Base-by-base conservation (phyloP, 257 asterid species). In the Salvia rosmarinus region DNA sequence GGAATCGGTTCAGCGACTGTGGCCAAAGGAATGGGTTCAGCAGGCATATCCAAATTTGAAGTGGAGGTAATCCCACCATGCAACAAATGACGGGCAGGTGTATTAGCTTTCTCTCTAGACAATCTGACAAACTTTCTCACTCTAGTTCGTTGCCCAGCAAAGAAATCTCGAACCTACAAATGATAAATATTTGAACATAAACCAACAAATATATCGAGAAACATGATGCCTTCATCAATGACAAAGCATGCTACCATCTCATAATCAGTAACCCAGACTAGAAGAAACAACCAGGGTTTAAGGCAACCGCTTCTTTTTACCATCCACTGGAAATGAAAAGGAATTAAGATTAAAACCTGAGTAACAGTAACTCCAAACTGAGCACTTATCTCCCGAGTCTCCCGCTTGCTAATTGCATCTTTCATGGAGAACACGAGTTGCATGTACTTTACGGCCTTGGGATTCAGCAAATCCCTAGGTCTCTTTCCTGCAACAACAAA, bases 391-490 rank as follows among this genome's bases (percentile, higher is more conserved):
- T 95, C 99, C 67, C 96, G 88, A 19, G 82, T 85, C 84, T 95
- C 99, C 82, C 88, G 84, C 90, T 95, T 95, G 89, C 83, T 86
- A 40, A 90, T 84, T 46, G 86, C 85, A 79, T 95, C 99, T 84
- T 91, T 95, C 73, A 87, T 73, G 61, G 98, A 88, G 77, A 95
- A 95, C 67, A 95, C 79, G 49, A 78, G 79, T 57, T 88, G 98
- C 99, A 95, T 88, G 79, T 91, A 90, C 80, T 95, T 88, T 52
- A 95, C 82, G 54, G 98, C 96, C 90, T 91, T 95, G 60, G 97
- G 95, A 70, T 95, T 95, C 79, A 95, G 80, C 82, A 95, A 81
- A 84, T 95, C 99, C 78, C 98, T 85, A 58, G 99, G 99, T 80
- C 90, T 90, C 84, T 95, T 95, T 39, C 97, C 99, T 95, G 88